These are phyloP conservation scores for Friedmanniomyces endolithicus DNA, from an alignment of 495 filamentous ascomycete species.

Conservation along the genomic window DNA sequence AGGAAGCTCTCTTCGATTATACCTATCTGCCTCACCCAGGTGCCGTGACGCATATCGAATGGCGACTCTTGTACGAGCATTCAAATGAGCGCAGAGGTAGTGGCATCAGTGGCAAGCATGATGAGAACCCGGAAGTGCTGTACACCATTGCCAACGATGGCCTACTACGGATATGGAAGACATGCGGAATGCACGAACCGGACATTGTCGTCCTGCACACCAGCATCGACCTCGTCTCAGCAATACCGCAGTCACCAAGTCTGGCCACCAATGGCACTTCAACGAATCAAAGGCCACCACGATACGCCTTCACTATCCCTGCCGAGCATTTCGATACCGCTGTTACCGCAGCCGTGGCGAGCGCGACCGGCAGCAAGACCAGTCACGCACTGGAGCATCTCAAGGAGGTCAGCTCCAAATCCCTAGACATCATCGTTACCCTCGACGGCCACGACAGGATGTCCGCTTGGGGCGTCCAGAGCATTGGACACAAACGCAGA, in stretches of 20 bases:
- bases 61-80: conserved; percentile 39
- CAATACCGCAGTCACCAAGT: conserved; percentile 44
- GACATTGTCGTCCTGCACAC: conserved; percentile 69
- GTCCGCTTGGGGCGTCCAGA: conserved; percentile 91
- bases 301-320: conserved; percentile 73
- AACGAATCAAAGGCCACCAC: background rate
- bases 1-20: conserved; percentile 80
- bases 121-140: conserved; percentile 48
- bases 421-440: conserved; percentile 77
- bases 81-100: conserved; percentile 1
- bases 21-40: conserved; percentile 77
- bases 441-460: conserved; percentile 75
- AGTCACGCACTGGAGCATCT: conserved; percentile 59
- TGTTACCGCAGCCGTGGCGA: conserved; percentile 4
- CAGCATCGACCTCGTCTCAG: conserved; percentile 61
- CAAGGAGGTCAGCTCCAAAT: conserved; percentile 71
- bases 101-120: conserved; percentile 10
- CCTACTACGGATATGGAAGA: conserved; percentile 71
- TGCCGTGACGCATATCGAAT: conserved; percentile 69
- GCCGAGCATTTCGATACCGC: conserved; percentile 63
- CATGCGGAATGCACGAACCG: conserved; percentile 58
- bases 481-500: conserved; percentile 62
- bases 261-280: background rate
- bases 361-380: background rate
- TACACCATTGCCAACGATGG: conserved; percentile 86